Percentiles rank a stretch among this genome's conserved stretches.
Conservation (phyloP, 768 basidiomycete species). For the Termitomyces sp. region DNA sequence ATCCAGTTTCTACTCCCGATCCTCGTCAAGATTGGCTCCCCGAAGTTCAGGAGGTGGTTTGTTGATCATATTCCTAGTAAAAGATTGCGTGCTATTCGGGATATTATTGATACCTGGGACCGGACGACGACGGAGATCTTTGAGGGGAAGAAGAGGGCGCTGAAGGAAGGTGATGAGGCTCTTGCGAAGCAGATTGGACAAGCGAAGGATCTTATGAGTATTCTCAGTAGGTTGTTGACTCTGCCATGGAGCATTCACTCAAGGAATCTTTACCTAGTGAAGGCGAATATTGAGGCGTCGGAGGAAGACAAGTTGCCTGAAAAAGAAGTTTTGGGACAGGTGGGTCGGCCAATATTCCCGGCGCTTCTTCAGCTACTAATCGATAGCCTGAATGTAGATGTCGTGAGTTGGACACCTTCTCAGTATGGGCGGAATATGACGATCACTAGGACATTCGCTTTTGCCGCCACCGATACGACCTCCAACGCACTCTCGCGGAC, state of each 20-base stretch:
- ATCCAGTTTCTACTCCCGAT: background rate
- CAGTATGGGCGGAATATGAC: background rate
- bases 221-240: conserved; percentile 1
- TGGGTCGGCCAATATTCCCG: background rate
- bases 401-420: background rate
- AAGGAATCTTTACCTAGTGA: background rate
- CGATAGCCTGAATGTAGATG: background rate
- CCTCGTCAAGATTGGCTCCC: conserved; percentile 1
- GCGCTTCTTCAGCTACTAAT: background rate
- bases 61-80: conserved; percentile 2
- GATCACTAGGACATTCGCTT: background rate
- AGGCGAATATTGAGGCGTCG: background rate
- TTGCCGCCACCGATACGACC: conserved; percentile 5
- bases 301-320: conserved; percentile 4
- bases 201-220: conserved; percentile 4
- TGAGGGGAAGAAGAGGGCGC: background rate
- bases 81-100: background rate
- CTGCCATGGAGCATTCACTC: background rate
- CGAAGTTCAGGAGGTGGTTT: conserved; percentile 3
- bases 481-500: conserved; percentile 3
- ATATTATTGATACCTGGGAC: conserved; percentile 6
- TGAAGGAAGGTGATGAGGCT: conserved; percentile 1
- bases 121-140: background rate
- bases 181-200: conserved; percentile 1
- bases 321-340: conserved; percentile 2